Percentiles rank a stretch among this genome's conserved stretches.
Conservation (phyloP, 2,329 filamentous ascomycete genomes). For the Neofusicoccum parvum region DNA sequence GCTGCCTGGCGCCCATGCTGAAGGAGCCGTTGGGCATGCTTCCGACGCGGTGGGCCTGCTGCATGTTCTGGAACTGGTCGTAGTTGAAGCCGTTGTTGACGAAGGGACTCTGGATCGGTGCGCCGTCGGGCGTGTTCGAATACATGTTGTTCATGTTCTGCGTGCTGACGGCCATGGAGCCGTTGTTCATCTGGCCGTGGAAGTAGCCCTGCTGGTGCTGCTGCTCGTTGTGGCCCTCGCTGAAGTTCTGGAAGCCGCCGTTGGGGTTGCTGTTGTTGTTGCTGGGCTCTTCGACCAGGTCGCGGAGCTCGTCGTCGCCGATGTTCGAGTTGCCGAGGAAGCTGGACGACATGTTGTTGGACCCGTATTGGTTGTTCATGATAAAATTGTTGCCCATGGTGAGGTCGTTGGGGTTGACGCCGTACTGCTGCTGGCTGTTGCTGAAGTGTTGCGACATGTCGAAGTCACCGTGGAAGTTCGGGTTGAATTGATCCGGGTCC, state of each 20-base stretch:
- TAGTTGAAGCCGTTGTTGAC: constrained; percentile 76
- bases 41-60: constrained; percentile 9
- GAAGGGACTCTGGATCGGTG: constrained; percentile 90
- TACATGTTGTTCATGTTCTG: constrained; percentile 67
- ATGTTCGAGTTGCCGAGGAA: constrained; percentile 81
- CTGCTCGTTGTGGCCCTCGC: constrained; percentile 56
- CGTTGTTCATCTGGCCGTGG: constrained; percentile 34
- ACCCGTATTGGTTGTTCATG: constrained; percentile 58
- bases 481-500: constrained; percentile 63
- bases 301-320: constrained; percentile 84
- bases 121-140: constrained; percentile 88
- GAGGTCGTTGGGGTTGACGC: constrained; percentile 81
- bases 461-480: constrained; percentile 52
- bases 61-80: constrained; percentile 54
- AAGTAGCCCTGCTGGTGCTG: constrained; percentile 57
- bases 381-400: constrained; percentile 66
- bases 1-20: constrained; percentile 35
- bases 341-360: constrained; percentile 64
- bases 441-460: constrained; percentile 54
- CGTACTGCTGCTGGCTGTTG: constrained; percentile 47
- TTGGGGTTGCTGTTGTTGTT: constrained; percentile 30
- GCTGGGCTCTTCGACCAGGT: constrained; percentile 58
- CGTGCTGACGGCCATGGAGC: constrained; percentile 56
- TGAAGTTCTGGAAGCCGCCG: constrained; percentile 53
- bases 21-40: constrained; percentile 38